phyloP scores from a whole-genome alignment of 2,329 filamentous ascomycete species.

The Beauveria rudraprayagi region DNA sequence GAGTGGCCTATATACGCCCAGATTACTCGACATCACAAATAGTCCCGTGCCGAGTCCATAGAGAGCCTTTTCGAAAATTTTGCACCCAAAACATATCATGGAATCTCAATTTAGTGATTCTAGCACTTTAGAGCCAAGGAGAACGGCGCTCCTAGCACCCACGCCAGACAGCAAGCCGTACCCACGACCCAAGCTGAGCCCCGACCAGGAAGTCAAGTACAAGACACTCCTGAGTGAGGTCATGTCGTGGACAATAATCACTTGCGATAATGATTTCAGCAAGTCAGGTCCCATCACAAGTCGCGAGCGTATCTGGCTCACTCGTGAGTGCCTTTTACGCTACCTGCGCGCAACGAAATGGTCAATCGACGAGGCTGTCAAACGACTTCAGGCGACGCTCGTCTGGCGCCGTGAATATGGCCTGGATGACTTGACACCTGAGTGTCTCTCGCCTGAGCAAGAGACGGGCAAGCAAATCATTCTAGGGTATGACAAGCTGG shows the following conservation, averaged over 20 bases:
- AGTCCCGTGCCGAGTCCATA: too few relatives aligned
- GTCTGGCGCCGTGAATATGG: constrained; percentile 90
- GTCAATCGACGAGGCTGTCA: constrained; percentile 65
- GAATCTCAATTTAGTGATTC: background rate
- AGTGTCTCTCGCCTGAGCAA: constrained; percentile 88
- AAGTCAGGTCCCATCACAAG: constrained; percentile 62
- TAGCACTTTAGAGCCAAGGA: constrained; percentile 19
- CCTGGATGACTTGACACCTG: constrained; percentile 66
- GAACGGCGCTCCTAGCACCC: constrained; percentile 51
- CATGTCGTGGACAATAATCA: constrained; percentile 60
- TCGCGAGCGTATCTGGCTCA: constrained; percentile 80
- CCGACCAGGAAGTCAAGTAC: constrained; percentile 78
- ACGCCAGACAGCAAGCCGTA: constrained; percentile 49
- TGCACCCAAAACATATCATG: background rate
- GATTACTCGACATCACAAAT: too few relatives aligned
- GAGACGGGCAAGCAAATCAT: constrained; percentile 94
- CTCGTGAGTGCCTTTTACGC: constrained; percentile 81
- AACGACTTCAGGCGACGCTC: constrained; percentile 72
- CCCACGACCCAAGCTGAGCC: constrained; percentile 52
- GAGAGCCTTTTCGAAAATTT: too few relatives aligned
- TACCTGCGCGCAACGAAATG: constrained; percentile 94
- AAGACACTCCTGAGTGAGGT: constrained; percentile 63
- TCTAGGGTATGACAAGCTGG: constrained; percentile 77
- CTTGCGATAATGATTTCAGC: constrained; percentile 46
- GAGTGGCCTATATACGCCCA: too few relatives aligned